Evolutionary conservation across 768 basidiomycete genomes (phyloP), one percentile per base, ranked within the genome.

Genomic region (Pisolithus microcarpus): DNA sequence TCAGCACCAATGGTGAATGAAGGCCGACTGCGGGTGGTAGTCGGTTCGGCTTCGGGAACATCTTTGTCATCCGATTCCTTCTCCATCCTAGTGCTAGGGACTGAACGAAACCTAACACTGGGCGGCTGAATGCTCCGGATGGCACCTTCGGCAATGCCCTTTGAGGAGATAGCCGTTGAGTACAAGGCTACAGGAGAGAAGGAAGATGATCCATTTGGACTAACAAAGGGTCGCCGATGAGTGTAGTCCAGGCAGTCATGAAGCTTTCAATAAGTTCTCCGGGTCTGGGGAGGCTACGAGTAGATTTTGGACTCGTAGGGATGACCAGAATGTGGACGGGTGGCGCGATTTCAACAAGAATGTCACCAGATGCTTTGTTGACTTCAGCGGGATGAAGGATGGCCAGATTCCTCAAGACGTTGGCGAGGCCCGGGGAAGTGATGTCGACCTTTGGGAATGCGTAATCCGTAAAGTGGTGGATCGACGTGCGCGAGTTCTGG

Each of bases 141-240:
- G 13, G 67, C 65, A 28, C 80, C 84, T 10, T 80, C 80, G 0
- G 83, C 85, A 39, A 89, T 85, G 4, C 87, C 87, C 68, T 91
- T n/a, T 94, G 52, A 99, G 78, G 15, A 97, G 75, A 63, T 91
- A 97, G 4, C 93, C 94, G 56, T 99, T 99, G 51, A 99, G 74
- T 50, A 84, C 79, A 52, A 97, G 86, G 52, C 85, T 88, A 53
- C 95, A 77, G 3, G 83, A 87, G 21, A 99, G 80, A 15, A 88
- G 75, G 50, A 90, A 76, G 45, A 97, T 89, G 63, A 98, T 93
- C 87, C 91, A 94, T 72, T 98, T 98, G 60, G 81, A 85, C n/a
- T 54, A 98, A 70, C 46, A 97, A 80, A 1, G 95, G 95, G 62
- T 99, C 95, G 36, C 92, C 92, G 46, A 97, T 91, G 56, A 97